Evolutionary conservation across 2,329 filamentous ascomycete genomes (phyloP).

Genomic region (Talaromyces verruculosus): DNA sequence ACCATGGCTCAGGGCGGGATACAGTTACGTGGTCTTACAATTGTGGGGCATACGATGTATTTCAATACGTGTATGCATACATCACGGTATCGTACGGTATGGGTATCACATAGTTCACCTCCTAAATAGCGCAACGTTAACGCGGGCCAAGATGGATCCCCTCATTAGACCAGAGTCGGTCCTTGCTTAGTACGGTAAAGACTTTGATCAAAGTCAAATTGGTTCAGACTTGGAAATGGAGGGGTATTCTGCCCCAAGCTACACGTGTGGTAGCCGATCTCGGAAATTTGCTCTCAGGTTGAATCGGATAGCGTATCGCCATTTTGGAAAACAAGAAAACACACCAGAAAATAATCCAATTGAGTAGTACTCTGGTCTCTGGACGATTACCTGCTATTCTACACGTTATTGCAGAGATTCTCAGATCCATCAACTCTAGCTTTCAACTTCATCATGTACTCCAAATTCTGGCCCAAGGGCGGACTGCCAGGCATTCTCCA

Average conservation of each 20-base stretch:
- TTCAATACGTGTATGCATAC: neutral
- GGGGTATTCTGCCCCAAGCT: neutral
- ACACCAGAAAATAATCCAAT: neutral
- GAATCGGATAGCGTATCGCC: neutral
- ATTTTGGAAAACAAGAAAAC: neutral
- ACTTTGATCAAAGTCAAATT: neutral
- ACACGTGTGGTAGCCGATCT: conserved; percentile 19
- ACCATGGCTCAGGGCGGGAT: neutral
- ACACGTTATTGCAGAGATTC: no score
- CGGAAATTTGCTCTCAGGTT: conserved; percentile 22
- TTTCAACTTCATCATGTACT: conserved; percentile 30
- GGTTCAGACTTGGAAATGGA: neutral
- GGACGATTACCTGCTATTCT: neutral
- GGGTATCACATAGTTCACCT: neutral
- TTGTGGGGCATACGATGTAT: neutral
- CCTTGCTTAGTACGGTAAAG: neutral
- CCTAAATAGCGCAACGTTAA: neutral
- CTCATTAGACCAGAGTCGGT: neutral
- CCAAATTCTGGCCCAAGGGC: conserved; percentile 39
- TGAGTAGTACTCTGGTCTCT: neutral
- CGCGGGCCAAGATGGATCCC: neutral
- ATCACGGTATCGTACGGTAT: neutral
- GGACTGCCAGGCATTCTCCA: conserved; percentile 24
- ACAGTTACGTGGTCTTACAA: neutral
- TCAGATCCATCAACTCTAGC: no score